Conservation (phyloP, 441 rosid species). For the Hura crepitans region DNA sequence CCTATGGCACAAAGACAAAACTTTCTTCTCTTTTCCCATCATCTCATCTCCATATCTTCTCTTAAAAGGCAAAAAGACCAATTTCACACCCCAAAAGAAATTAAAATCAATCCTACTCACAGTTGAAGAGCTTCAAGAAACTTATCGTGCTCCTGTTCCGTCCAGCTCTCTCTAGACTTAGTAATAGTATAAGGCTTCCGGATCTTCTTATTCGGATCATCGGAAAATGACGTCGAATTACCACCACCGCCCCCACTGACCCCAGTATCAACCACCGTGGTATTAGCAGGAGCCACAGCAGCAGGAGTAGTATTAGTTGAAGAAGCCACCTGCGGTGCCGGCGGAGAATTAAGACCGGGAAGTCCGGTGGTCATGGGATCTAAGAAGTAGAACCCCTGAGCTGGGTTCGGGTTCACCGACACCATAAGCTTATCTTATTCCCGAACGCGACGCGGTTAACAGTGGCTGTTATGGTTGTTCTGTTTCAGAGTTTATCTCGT, state of each 20-base stretch:
- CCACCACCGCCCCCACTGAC: slow-evolving; percentile 5
- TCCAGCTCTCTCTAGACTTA: slow-evolving; percentile 97
- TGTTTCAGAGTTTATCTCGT: background rate
- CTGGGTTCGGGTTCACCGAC: slow-evolving; percentile 56
- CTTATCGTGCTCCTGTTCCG: slow-evolving; percentile 90
- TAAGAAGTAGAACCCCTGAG: slow-evolving; percentile 52
- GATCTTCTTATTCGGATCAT: slow-evolving; percentile 65
- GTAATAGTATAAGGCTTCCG: slow-evolving; percentile 93
- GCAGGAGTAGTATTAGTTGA: slow-evolving; percentile 3
- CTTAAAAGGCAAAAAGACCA: background rate
- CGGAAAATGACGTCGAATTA: slow-evolving; percentile 34
- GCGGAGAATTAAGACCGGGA: slow-evolving; percentile 48
- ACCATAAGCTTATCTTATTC: slow-evolving; percentile 39
- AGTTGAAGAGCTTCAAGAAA: slow-evolving; percentile 93
- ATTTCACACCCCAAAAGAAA: background rate
- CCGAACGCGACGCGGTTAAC: background rate
- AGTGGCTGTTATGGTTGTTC: background rate
- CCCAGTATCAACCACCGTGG: background rate
- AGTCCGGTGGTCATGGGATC: slow-evolving; percentile 62
- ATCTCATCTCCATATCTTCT: background rate
- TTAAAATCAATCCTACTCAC: slow-evolving; percentile 34
- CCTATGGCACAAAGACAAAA: background rate
- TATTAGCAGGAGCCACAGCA: slow-evolving; percentile 12
- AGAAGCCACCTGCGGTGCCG: slow-evolving; percentile 26
- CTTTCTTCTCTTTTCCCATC: slow-evolving; percentile 1